phyloP scores from a whole-genome alignment of 768 basidiomycete species.

The Leucocoprinus leucothites region DNA sequence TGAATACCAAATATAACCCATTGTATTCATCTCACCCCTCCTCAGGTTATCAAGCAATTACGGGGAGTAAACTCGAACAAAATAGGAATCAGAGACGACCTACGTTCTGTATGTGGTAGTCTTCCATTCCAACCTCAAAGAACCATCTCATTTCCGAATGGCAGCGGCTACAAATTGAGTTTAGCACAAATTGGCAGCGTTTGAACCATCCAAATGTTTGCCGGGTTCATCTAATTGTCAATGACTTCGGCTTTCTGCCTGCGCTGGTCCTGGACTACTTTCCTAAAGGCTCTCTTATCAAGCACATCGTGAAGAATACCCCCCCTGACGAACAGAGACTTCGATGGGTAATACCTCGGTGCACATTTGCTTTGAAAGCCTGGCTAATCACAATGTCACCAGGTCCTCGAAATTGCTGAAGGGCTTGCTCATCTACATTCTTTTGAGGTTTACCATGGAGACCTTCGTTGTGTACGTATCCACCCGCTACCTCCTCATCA shows the following conservation, averaged over 20 bases:
- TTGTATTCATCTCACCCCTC: background rate
- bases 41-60: conserved; percentile 17
- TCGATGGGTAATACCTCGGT: conserved; percentile 4
- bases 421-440: conserved; percentile 24
- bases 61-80: conserved; percentile 19
- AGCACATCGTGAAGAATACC: conserved; percentile 14
- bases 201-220: conserved; percentile 21
- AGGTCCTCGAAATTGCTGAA: conserved; percentile 11
- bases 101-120: conserved; percentile 12
- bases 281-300: conserved; percentile 20
- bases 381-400: background rate
- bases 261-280: conserved; percentile 23
- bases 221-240: conserved; percentile 18
- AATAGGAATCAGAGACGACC: conserved; percentile 3
- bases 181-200: conserved; percentile 10
- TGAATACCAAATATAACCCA: background rate
- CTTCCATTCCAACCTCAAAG: too few relatives aligned
- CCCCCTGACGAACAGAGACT: background rate
- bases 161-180: background rate
- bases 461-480: conserved; percentile 22
- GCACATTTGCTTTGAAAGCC: background rate
- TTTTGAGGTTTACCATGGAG: conserved; percentile 22
- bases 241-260: conserved; percentile 19
- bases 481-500: background rate
- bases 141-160: too few relatives aligned